phyloP scores from a whole-genome alignment of 495 filamentous ascomycete species.

The Podospora pseudopauciseta region DNA sequence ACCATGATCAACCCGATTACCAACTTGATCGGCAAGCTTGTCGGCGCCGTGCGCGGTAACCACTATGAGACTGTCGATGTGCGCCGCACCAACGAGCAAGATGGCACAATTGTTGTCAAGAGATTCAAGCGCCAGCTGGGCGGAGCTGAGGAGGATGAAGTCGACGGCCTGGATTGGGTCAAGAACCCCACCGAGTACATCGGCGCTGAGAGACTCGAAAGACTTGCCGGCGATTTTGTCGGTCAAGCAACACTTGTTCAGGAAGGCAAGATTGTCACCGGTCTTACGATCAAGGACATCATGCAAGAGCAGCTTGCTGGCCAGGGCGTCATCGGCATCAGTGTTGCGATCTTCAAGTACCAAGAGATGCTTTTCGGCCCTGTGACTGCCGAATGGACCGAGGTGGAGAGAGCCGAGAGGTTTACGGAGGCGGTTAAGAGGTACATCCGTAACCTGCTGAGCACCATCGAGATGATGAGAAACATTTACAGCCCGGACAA shows the following conservation, averaged over 20 bases:
- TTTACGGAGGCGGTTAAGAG: neutral
- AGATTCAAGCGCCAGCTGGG: conserved; percentile 26
- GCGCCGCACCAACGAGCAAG: conserved; percentile 10
- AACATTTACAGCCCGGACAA: conserved; percentile 14
- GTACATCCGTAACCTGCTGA: conserved; percentile 6
- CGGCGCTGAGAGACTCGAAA: conserved; percentile 14
- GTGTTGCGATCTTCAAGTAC: conserved; percentile 23
- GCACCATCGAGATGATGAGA: conserved; percentile 10
- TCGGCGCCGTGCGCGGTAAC: conserved; percentile 1
- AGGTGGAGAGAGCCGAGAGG: conserved; percentile 3
- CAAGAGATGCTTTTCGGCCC: conserved; percentile 7
- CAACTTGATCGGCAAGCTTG: conserved; percentile 15
- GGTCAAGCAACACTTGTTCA: conserved; percentile 10
- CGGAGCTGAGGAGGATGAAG: conserved; percentile 3
- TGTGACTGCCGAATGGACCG: neutral
- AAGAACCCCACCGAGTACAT: conserved; percentile 17
- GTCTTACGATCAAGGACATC: conserved; percentile 15
- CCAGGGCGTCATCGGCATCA: conserved; percentile 15
- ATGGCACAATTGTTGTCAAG: conserved; percentile 25
- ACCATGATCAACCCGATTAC: conserved; percentile 22
- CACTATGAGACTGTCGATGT: conserved; percentile 22
- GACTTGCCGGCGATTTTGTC: neutral
- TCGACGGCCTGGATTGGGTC: conserved; percentile 18
- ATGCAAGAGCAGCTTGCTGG: conserved; percentile 1
- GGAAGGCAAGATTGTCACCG: conserved; percentile 4